Conservation (phyloP, 2,329 filamentous ascomycete genomes). For the Apiospora marii region DNA sequence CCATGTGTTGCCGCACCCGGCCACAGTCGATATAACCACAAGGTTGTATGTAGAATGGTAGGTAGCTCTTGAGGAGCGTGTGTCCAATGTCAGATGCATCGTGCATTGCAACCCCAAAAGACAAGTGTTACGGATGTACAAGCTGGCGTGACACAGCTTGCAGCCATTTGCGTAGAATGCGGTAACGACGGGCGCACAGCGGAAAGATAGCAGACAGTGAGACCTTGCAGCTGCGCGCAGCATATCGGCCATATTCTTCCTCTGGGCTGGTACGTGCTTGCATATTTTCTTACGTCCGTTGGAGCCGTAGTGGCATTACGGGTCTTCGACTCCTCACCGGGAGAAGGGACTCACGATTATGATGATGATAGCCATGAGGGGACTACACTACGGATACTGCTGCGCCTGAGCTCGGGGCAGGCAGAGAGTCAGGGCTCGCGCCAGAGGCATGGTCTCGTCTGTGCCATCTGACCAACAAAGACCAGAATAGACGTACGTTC, state of each 20-base stretch:
- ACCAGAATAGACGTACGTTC: slow-evolving; percentile 11
- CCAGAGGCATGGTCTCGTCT: slow-evolving; percentile 1
- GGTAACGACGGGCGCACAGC: slow-evolving; percentile 21
- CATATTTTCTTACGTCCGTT: slow-evolving; percentile 15
- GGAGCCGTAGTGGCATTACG: slow-evolving; percentile 11
- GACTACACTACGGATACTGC: not conserved
- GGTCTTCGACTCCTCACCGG: not conserved
- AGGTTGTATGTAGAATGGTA: slow-evolving; percentile 24
- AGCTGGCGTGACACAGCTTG: slow-evolving; percentile 34
- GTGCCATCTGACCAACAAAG: slow-evolving; percentile 7
- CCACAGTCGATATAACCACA: slow-evolving; percentile 11
- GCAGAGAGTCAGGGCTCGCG: not conserved
- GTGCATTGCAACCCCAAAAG: slow-evolving; percentile 40
- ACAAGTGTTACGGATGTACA: slow-evolving; percentile 38
- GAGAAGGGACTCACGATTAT: not conserved
- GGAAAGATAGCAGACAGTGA: slow-evolving; percentile 17
- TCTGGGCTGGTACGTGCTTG: slow-evolving; percentile 15
- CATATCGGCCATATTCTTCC: slow-evolving; percentile 14
- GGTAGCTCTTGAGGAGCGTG: slow-evolving; percentile 28
- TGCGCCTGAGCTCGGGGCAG: slow-evolving; percentile 9
- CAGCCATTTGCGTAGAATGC: slow-evolving; percentile 9
- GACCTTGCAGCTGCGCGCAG: slow-evolving; percentile 3
- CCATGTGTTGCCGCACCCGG: slow-evolving; percentile 18
- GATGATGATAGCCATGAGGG: not conserved
- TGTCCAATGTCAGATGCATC: slow-evolving; percentile 36